Percentiles rank a stretch among this genome's conserved stretches.
Evolutionary conservation across 345 rosid genomes (phyloP).

Genomic region (Eucalyptus polyanthemos): DNA sequence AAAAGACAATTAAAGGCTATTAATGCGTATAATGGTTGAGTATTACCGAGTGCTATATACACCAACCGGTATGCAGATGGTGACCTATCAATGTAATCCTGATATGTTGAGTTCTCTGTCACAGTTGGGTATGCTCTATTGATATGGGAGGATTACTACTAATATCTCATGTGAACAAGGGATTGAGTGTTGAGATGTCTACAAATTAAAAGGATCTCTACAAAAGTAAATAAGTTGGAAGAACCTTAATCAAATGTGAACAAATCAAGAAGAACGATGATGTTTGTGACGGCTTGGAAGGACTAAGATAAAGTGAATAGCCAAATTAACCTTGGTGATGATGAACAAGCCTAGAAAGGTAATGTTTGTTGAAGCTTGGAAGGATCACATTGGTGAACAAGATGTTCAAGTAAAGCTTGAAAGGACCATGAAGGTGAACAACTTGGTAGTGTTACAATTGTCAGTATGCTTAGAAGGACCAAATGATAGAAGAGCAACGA

Average conservation of each 20-base stretch:
- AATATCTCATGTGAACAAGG: not conserved
- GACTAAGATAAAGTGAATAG: not conserved
- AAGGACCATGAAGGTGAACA: not conserved
- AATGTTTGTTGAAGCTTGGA: not conserved
- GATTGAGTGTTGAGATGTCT: not conserved
- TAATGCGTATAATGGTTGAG: not conserved
- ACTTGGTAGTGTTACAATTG: not conserved
- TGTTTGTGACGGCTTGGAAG: not conserved
- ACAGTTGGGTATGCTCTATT: not conserved
- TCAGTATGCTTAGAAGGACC: not conserved
- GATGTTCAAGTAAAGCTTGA: not conserved
- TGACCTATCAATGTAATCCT: not conserved
- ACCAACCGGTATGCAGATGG: not conserved
- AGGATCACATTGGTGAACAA: not conserved
- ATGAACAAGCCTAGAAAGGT: not conserved
- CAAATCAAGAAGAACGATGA: not conserved
- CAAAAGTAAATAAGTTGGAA: not conserved
- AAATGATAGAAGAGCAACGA: not conserved
- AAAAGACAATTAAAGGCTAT: not conserved
- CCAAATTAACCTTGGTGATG: not conserved
- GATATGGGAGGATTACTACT: not conserved
- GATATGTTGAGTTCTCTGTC: not conserved
- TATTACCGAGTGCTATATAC: not conserved
- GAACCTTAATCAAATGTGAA: not conserved
- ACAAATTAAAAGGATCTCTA: not conserved